A percentile compares a stretch with the other conserved stretches of the same genome.
phyloP scores from a whole-genome alignment of 2,329 filamentous ascomycete species.

The Pyrenochaeta sp. region DNA sequence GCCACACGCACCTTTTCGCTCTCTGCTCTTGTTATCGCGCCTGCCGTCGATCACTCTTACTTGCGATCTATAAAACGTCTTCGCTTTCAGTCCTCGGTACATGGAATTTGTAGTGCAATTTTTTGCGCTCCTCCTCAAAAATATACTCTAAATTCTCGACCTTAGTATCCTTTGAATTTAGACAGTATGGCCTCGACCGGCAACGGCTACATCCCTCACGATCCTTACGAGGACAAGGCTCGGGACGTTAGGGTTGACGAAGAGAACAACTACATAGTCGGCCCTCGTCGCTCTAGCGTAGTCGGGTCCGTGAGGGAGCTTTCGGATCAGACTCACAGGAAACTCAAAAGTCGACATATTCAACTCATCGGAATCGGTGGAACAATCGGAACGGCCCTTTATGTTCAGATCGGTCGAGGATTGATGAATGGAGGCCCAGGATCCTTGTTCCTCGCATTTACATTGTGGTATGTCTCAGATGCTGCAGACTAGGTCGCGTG shows the following conservation, averaged over 20 bases:
- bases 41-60: constrained; percentile 13
- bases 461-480: constrained; percentile 50
- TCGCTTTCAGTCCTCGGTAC: constrained; percentile 17
- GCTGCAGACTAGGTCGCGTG: background rate
- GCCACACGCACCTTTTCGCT: constrained; percentile 26
- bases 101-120: constrained; percentile 47
- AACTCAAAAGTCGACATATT: constrained; percentile 57
- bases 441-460: constrained; percentile 57
- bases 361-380: constrained; percentile 58
- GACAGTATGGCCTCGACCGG: constrained; percentile 46
- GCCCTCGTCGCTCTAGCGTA: constrained; percentile 34
- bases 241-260: constrained; percentile 22
- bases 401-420: constrained; percentile 57
- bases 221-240: constrained; percentile 26
- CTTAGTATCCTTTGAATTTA: constrained; percentile 3
- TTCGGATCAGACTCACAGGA: constrained; percentile 54
- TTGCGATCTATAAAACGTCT: constrained; percentile 10
- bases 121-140: constrained; percentile 48
- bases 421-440: constrained; percentile 57
- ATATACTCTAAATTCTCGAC: constrained; percentile 32
- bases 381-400: constrained; percentile 59
- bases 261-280: constrained; percentile 39
- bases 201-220: constrained; percentile 36
- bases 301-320: constrained; percentile 40
- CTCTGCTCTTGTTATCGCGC: constrained; percentile 15